Conservation (phyloP, 2,329 filamentous ascomycete species). For the Stagonosporopsis chrysanthemi region DNA sequence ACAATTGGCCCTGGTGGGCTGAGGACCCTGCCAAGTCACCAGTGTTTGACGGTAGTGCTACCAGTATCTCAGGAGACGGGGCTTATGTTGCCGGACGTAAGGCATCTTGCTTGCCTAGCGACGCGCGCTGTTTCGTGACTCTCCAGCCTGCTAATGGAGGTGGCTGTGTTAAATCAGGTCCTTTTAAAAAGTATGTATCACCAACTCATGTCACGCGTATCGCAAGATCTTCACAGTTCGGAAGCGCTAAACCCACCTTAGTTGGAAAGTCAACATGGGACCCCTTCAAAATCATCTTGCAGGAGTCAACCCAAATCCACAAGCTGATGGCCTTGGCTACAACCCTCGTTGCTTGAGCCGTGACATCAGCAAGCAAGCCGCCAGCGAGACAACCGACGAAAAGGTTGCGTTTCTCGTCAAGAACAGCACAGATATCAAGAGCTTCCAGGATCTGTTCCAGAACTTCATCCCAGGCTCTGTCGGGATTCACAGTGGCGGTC, state of each 20-base stretch:
- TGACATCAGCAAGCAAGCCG: constrained; percentile 41
- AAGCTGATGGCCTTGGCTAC: constrained; percentile 25
- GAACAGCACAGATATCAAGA: constrained; percentile 4
- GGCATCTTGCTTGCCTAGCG: constrained; percentile 25
- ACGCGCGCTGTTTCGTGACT: constrained; percentile 1
- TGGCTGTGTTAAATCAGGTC: constrained; percentile 14
- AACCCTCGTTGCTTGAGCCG: constrained; percentile 45
- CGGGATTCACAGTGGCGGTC: constrained; percentile 54
- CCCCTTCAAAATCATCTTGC: constrained; percentile 53
- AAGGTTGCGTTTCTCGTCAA: background rate
- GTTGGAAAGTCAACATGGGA: constrained; percentile 53
- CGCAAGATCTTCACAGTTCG: background rate
- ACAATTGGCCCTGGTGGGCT: constrained; percentile 24
- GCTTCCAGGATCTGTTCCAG: background rate
- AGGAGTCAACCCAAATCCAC: constrained; percentile 34
- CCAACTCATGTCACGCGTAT: too few species aligned
- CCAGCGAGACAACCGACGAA: background rate
- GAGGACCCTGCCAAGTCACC: constrained; percentile 36
- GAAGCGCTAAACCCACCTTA: constrained; percentile 7
- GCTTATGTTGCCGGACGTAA: constrained; percentile 33
- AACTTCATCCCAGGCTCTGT: constrained; percentile 22
- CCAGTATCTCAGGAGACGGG: constrained; percentile 45
- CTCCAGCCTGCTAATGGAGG: constrained; percentile 26
- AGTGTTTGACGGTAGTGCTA: constrained; percentile 29
- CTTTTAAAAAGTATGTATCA: constrained; percentile 6